Evolutionary conservation across 306 rosid species (phyloP).

Genomic region (Vicia faba): DNA sequence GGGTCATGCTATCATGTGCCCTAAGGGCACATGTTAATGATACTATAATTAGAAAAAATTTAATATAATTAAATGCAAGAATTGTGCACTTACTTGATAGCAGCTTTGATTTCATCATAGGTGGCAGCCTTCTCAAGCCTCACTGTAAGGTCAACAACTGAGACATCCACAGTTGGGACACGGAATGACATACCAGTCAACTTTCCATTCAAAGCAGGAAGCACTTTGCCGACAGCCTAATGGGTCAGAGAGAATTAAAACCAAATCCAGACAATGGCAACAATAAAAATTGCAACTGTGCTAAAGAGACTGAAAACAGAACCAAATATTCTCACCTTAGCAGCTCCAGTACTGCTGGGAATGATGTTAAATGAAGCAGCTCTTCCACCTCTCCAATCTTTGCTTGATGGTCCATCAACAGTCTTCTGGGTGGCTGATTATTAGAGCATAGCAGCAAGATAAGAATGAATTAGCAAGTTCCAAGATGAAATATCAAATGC

Average conservation of each 20-base stretch:
- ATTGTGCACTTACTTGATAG: constrained; percentile 63
- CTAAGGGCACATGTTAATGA: no score
- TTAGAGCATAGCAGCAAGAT: not conserved
- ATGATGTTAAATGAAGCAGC: constrained; percentile 93
- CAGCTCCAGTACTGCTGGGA: constrained; percentile 97
- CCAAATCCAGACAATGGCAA: not conserved
- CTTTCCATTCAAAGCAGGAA: constrained; percentile 75
- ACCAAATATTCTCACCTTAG: constrained; percentile 56
- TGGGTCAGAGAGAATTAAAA: not conserved
- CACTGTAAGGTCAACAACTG: constrained; percentile 80
- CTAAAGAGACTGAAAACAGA: not conserved
- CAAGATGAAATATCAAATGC: not conserved
- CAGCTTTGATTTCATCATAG: constrained; percentile 62
- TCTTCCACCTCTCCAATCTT: constrained; percentile 98
- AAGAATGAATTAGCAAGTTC: not conserved
- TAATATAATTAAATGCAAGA: no score
- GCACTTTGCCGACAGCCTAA: constrained; percentile 79
- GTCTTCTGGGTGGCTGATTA: constrained; percentile 83
- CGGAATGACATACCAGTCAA: constrained; percentile 89
- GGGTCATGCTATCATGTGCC: no score
- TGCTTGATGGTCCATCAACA: constrained; percentile 84
- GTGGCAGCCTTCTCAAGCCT: constrained; percentile 63
- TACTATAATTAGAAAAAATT: no score
- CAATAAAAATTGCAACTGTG: not conserved
- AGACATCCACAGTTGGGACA: constrained; percentile 80